Evolutionary conservation across 2,329 filamentous ascomycete species (phyloP).

Genomic region (Clonostachys solani): DNA sequence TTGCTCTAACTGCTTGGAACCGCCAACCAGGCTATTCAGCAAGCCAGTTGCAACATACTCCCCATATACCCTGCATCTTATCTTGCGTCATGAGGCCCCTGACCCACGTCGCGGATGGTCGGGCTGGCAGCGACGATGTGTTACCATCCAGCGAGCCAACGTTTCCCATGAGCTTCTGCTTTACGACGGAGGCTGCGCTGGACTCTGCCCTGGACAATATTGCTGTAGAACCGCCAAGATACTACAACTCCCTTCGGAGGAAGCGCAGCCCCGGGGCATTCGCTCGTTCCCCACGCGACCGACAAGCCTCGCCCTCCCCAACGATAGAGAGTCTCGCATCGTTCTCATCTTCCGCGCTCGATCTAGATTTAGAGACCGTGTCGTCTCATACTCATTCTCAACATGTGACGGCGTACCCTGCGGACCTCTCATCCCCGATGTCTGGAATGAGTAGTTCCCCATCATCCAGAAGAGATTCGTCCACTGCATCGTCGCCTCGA

Average conservation of each 20-base stretch:
- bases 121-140: not conserved
- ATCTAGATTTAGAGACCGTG: conserved; percentile 1
- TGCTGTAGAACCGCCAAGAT: no score
- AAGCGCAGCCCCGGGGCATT: conserved; percentile 3
- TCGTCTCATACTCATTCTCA: conserved; percentile 11
- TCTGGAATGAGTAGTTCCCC: conserved; percentile 35
- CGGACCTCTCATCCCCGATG: conserved; percentile 15
- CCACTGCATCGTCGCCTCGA: conserved; percentile 32
- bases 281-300: conserved; percentile 1
- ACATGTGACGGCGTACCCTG: conserved; percentile 17
- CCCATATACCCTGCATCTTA: no score
- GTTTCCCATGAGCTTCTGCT: conserved; percentile 21
- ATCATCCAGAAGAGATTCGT: conserved; percentile 48
- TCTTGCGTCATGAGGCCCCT: conserved; percentile 7
- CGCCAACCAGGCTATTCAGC: no score
- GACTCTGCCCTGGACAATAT: conserved; percentile 11
- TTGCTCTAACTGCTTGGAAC: no score
- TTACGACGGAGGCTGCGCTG: conserved; percentile 25
- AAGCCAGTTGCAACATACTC: no score
- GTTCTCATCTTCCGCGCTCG: conserved; percentile 3
- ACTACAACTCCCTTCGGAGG: not conserved
- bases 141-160: not conserved
- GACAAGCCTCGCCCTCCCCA: conserved; percentile 2
- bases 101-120: not conserved
- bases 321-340: conserved; percentile 5